phyloP scores from a whole-genome alignment of 1,139 yeast genomes.

The Diutina siamensis region DNA sequence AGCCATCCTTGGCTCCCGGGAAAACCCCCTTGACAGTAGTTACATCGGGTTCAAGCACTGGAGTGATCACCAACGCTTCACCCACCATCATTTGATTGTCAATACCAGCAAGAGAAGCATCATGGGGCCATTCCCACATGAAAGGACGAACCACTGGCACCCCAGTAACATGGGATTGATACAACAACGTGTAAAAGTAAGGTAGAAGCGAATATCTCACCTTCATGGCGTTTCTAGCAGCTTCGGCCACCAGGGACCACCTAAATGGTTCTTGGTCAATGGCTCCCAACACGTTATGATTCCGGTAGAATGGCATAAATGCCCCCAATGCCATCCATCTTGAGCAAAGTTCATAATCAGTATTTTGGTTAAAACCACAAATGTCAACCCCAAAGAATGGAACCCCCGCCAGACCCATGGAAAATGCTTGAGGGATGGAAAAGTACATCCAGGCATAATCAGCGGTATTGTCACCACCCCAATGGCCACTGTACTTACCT shows the following conservation, averaged over 20 bases:
- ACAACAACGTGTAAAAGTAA: conserved; percentile 15
- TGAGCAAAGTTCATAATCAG: conserved; percentile 16
- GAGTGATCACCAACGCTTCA: conserved; percentile 16
- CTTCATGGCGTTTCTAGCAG: conserved; percentile 13
- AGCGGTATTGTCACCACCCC: conserved; percentile 17
- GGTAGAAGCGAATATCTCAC: conserved; percentile 15
- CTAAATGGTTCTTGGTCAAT: conserved; percentile 16
- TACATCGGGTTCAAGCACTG: conserved; percentile 16
- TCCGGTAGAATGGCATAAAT: conserved; percentile 17
- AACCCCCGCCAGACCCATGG: conserved; percentile 14
- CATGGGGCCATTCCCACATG: conserved; percentile 15
- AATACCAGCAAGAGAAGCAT: conserved; percentile 11
- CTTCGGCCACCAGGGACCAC: conserved; percentile 14
- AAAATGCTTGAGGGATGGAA: conserved; percentile 16
- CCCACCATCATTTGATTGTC: conserved; percentile 17
- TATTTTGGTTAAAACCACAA: conserved; percentile 16
- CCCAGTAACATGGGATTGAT: conserved; percentile 15
- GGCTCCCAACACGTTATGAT: conserved; percentile 15
- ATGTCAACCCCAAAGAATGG: conserved; percentile 17
- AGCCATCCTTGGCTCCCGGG: conserved; percentile 11
- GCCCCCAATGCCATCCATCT: conserved; percentile 18
- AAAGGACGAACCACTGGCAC: conserved; percentile 15
- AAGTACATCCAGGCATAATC: conserved; percentile 14
- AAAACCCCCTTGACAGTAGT: conserved; percentile 16
- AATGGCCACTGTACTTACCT: conserved; percentile 14